Evolutionary conservation across 1,284 basidiomycete genomes (phyloP).

Genomic region (Peniophora sp.): DNA sequence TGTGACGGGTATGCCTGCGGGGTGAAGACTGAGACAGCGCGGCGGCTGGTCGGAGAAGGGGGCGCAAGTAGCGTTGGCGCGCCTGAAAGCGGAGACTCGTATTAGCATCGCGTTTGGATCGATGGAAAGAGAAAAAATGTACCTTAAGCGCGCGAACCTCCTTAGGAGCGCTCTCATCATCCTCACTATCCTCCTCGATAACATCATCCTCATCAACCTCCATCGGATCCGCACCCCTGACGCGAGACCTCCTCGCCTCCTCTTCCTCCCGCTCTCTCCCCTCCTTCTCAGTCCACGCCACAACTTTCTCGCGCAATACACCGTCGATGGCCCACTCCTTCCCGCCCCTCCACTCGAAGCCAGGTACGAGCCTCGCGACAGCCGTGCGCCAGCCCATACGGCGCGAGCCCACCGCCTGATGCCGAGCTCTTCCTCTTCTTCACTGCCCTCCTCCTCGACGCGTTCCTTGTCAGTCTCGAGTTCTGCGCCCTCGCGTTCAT

Average conservation of each 20-base stretch:
- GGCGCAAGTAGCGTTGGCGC: constrained; percentile 57
- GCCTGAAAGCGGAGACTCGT: too few species aligned
- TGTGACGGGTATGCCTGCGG: constrained; percentile 19
- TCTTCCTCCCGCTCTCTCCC: constrained; percentile 56
- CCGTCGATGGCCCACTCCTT: constrained; percentile 65
- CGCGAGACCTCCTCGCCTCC: constrained; percentile 52
- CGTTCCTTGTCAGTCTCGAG: constrained; percentile 58
- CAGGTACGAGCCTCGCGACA: constrained; percentile 70
- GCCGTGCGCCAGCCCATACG: constrained; percentile 62
- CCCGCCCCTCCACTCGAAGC: constrained; percentile 63
- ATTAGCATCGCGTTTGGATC: too few species aligned
- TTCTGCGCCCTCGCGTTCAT: constrained; percentile 45
- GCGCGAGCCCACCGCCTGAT: constrained; percentile 65
- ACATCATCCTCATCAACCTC: constrained; percentile 49
- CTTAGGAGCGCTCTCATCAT: constrained; percentile 60
- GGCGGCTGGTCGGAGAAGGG: constrained; percentile 39
- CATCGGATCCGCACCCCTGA: constrained; percentile 58
- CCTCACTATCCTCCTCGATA: constrained; percentile 41
- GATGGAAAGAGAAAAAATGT: too few species aligned
- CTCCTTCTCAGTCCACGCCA: constrained; percentile 64
- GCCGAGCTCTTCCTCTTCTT: constrained; percentile 30
- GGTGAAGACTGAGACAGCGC: constrained; percentile 19
- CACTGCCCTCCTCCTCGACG: constrained; percentile 68
- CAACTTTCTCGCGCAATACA: constrained; percentile 60
- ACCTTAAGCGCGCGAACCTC: constrained; percentile 74